Evolutionary conservation across 352 stramenopile species (phyloP), one percentile per base, ranked within the genome.

Genomic region (Phytophthora citricola): DNA sequence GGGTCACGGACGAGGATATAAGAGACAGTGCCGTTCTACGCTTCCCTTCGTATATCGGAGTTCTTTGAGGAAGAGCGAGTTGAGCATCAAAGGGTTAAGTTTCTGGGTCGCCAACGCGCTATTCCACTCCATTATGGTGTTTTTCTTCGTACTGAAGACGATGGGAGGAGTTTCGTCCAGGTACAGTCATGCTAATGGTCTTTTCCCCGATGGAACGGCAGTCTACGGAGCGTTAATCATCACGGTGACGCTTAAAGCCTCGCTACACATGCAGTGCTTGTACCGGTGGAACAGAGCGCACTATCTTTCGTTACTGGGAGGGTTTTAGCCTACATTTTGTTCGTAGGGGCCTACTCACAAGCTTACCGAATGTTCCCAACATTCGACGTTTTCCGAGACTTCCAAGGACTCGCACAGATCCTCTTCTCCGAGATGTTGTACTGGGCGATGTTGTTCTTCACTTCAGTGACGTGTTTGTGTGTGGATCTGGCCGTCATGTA

Each of bases 1-100:
- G 86, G 0, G 91, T 96, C 49, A 75, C 73, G 1, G 88, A 96
- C 29, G 85, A 96, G 73, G 88, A 96, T 34, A 94, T 96, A 64
- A 76, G 86, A 9, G 84, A 91, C 36, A 64, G 75, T 1, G 75
- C 86, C 0, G 86, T 94, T 11, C 61, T 96, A 3, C 71, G 79
- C 4, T 93, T 93, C 46, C 88, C 2, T 92, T 91, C 54, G 85
- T 94, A 1, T 94, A 94, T 56, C 85, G 88, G 4, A 91, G 63
- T n/a, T 84, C 79, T 4, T 65, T 93, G 11, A 74, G 83, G 26
- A 76, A 64, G 29, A 88, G 82, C 17, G 79, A 93, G 12, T 38
- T 93, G 41, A 91, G 81, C 38, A 86, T 91, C 55, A 68, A 71
- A 38, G 68, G 67, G 6, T 69, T 95, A 9, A 72, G 69, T 27